Evolutionary conservation across 306 rosid species (phyloP), one percentile per base, ranked within the genome.

Genomic region (Inga oerstediana): DNA sequence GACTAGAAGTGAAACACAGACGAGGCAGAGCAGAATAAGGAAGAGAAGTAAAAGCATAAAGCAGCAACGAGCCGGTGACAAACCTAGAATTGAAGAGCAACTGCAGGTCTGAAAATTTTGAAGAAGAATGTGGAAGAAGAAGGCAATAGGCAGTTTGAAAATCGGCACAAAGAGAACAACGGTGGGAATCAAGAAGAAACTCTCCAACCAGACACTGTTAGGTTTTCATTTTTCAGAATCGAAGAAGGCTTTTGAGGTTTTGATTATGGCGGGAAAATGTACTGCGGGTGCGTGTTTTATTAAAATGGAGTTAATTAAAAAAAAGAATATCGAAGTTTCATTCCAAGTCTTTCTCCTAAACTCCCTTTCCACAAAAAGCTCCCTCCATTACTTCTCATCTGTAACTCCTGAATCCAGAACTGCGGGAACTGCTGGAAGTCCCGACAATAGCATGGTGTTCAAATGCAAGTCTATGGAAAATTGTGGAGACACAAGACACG

Each of bases 361-460:
- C 80, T 96, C 99, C 85, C 98, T 96, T 69, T 93, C 98, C 85
- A 93, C 94, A 59, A 93, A 96, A 51, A 90, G 78, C 3, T 91
- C 93, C 92, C 85, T 92, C 99, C 99, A 96, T 41, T 97, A 91
- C 87, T 82, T 93, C 39, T 93, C 97, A 86, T 86, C 84, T 0
- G 83, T 37, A 79, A 79, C 71, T 17, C 75, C 95, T 0, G 91
- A 69, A 80, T 81, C 91, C 79, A 86, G 87, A 74, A 82, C 59
- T 32, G 92, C 51, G 37, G 87, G 87, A 74, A 82, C 59, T 32
- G 92, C 51, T 43, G 97, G 97, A 78, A 91, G 93, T 70, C 93
- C 98, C 99, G 98, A 96, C 84, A 85, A 82, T 93, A 96, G 86
- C 99, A 88, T 89, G 92, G 79, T 96, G 99, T 77, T 96, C 64